phyloP scores from a whole-genome alignment of 352 stramenopile genomes.

The Globisporangium cylindrosporum region DNA sequence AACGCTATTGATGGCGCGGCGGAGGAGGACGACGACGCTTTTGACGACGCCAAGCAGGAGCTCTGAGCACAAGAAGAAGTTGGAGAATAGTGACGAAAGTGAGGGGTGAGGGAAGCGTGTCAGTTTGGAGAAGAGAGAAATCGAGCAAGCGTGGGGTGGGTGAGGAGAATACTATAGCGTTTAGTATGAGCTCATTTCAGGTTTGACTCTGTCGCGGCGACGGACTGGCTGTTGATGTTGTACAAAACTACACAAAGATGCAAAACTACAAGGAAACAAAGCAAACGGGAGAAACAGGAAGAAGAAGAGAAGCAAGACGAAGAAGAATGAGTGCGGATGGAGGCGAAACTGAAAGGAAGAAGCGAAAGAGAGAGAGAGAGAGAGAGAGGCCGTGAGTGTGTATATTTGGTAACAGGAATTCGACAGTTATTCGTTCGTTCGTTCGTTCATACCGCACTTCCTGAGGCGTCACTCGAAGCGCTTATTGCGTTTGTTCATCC shows the following conservation, averaged over 20 bases:
- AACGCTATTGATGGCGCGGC: background rate
- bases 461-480: background rate
- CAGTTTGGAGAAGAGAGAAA: background rate
- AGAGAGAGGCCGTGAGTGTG: background rate
- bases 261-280: background rate
- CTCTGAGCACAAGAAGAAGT: background rate
- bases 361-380: background rate
- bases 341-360: background rate
- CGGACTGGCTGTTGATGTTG: conserved; percentile 8
- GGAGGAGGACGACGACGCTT: conserved; percentile 5
- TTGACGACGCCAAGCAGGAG: conserved; percentile 18
- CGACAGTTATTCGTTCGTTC: background rate
- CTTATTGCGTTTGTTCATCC: background rate
- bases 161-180: background rate
- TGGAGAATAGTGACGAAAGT: background rate
- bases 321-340: background rate
- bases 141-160: background rate
- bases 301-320: background rate
- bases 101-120: background rate
- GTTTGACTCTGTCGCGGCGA: background rate
- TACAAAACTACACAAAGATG: background rate
- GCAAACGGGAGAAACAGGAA: background rate
- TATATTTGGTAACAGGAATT: conserved; percentile 4
- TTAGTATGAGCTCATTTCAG: background rate
- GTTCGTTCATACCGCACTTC: background rate